Evolutionary conservation across 2,329 filamentous ascomycete species (phyloP).

Genomic region (Cladosporium sp.): DNA sequence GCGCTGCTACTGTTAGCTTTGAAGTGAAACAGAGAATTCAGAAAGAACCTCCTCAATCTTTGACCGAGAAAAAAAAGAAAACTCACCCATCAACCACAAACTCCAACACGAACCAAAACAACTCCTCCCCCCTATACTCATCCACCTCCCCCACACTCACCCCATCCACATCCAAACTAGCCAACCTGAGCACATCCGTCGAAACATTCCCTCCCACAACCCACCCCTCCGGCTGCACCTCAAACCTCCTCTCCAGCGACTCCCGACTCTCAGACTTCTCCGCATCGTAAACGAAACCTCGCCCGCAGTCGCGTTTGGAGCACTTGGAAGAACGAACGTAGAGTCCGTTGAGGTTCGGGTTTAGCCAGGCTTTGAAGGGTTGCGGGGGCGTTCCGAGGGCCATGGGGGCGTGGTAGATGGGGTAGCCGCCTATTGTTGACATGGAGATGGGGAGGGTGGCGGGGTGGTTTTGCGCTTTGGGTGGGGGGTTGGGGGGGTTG

Average conservation of each 20-base stretch:
- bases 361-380: conserved; percentile 8
- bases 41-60: too few relatives aligned
- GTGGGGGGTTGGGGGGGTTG: background rate
- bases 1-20: background rate
- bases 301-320: conserved; percentile 2
- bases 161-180: background rate
- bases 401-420: conserved; percentile 4
- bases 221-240: conserved; percentile 4
- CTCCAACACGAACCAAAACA: conserved; percentile 7
- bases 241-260: background rate
- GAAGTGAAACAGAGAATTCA: background rate
- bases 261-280: background rate
- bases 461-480: background rate
- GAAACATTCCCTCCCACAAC: background rate
- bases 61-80: too few relatives aligned
- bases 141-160: conserved; percentile 6
- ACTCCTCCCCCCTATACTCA: conserved; percentile 2
- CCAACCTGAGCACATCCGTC: background rate
- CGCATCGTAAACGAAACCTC: background rate
- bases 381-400: conserved; percentile 4
- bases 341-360: background rate
- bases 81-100: conserved; percentile 10
- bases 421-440: conserved; percentile 10
- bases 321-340: conserved; percentile 5
- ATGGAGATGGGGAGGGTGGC: conserved; percentile 3